Evolutionary conservation across 495 filamentous ascomycete genomes (phyloP).

Genomic region (Penicillium alfredii): DNA sequence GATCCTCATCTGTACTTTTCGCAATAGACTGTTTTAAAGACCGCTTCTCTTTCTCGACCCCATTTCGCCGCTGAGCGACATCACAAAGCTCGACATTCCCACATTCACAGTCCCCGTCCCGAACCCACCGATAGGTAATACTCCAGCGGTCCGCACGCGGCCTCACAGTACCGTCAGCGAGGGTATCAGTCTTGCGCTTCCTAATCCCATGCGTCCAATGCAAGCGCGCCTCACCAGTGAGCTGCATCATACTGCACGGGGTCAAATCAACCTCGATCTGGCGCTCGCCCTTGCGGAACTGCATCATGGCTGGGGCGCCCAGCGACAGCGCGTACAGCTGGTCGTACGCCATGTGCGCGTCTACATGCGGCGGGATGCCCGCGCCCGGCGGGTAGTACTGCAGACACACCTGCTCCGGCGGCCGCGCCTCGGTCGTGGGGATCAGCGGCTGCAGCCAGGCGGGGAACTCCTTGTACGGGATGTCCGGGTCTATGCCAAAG

Average conservation of each 20-base stretch:
- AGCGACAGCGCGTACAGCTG: conserved; percentile 38
- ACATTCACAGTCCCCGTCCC: conserved; percentile 35
- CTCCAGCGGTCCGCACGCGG: conserved; percentile 32
- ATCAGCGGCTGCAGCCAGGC: conserved; percentile 34
- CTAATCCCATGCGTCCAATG: conserved; percentile 42
- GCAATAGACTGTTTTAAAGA: conserved; percentile 22
- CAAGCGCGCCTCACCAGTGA: conserved; percentile 30
- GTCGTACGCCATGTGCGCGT: conserved; percentile 33
- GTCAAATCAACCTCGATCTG: conserved; percentile 29
- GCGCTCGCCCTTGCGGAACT: conserved; percentile 27
- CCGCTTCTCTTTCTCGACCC: conserved; percentile 36
- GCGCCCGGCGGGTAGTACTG: conserved; percentile 38
- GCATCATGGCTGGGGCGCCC: conserved; percentile 34
- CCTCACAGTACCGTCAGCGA: conserved; percentile 28
- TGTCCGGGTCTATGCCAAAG: conserved; percentile 33
- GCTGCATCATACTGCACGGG: conserved; percentile 36
- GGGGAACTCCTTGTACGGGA: conserved; percentile 37
- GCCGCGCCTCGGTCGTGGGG: conserved; percentile 29
- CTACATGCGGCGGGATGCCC: conserved; percentile 40
- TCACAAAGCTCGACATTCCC: conserved; percentile 35
- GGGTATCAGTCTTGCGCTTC: conserved; percentile 35
- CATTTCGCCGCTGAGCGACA: conserved; percentile 30
- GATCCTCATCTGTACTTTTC: no score
- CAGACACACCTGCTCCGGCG: conserved; percentile 39
- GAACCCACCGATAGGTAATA: conserved; percentile 37